Evolutionary conservation across 1,284 basidiomycete genomes (phyloP).

Genomic region (Ganoderma resinaceum): DNA sequence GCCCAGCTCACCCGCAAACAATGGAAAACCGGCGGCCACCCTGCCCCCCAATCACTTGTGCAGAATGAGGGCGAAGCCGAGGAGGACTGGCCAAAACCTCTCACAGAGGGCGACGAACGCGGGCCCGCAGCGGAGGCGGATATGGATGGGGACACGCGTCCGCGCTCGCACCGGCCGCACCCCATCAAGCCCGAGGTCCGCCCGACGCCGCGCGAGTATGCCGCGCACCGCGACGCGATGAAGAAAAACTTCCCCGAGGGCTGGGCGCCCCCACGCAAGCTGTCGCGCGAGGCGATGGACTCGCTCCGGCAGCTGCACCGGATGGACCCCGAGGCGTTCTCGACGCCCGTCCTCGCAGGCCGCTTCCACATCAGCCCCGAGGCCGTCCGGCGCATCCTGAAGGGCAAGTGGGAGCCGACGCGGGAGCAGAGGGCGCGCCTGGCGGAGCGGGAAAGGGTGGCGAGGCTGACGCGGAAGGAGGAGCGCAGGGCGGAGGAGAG

Average conservation of each 20-base stretch:
- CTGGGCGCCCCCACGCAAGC: conserved; percentile 87
- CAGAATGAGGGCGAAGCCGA: conserved; percentile 54
- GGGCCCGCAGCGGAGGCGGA: conserved; percentile 9
- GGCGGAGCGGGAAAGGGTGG: conserved; percentile 63
- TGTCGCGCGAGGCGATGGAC: conserved; percentile 93
- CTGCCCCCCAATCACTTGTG: conserved; percentile 58
- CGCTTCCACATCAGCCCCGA: conserved; percentile 88
- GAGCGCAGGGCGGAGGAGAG: conserved; percentile 52
- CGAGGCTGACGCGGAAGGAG: conserved; percentile 50
- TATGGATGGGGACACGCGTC: not conserved
- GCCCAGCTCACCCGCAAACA: conserved; percentile 36
- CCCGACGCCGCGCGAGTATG: conserved; percentile 50
- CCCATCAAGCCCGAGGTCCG: conserved; percentile 18
- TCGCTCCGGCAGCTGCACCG: conserved; percentile 78
- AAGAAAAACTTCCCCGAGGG: conserved; percentile 74
- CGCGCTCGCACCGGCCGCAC: conserved; percentile 20
- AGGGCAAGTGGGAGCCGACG: conserved; percentile 80
- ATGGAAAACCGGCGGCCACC: conserved; percentile 59
- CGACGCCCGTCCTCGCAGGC: conserved; percentile 74
- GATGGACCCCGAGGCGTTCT: conserved; percentile 74
- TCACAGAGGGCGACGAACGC: conserved; percentile 41
- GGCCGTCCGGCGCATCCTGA: conserved; percentile 85
- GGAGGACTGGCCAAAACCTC: conserved; percentile 29
- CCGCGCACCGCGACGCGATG: conserved; percentile 63
- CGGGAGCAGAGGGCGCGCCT: conserved; percentile 61